Conservation (phyloP, 2,329 filamentous ascomycete genomes). For the Harringtonia lauricola region DNA sequence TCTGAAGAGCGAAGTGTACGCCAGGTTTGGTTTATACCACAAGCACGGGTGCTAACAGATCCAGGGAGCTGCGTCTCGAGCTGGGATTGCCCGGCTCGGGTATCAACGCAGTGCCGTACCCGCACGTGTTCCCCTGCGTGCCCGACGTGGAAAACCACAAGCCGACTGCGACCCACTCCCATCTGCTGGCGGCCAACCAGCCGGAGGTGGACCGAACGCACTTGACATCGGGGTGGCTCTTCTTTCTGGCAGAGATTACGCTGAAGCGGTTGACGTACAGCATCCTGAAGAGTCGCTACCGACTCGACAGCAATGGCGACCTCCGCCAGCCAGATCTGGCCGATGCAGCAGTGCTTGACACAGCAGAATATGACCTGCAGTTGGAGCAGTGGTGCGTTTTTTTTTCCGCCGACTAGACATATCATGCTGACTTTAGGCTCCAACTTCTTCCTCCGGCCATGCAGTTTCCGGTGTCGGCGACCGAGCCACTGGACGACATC, state of each 20-base stretch:
- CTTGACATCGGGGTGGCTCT: slow-evolving; percentile 6
- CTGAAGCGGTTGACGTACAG: slow-evolving; percentile 6
- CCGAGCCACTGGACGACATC: slow-evolving; percentile 1
- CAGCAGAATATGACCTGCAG: slow-evolving; percentile 2
- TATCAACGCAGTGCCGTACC: slow-evolving; percentile 5
- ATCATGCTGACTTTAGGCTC: neutral
- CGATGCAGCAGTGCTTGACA: neutral
- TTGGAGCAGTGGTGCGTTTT: slow-evolving; percentile 2
- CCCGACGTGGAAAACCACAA: slow-evolving; percentile 2
- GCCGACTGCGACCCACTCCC: neutral
- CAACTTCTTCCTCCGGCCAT: slow-evolving; percentile 4
- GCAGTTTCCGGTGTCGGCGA: slow-evolving; percentile 1
- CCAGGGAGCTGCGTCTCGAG: slow-evolving; percentile 5
- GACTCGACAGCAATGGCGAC: neutral
- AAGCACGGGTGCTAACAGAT: neutral
- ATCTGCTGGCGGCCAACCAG: neutral
- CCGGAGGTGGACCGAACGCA: slow-evolving; percentile 1
- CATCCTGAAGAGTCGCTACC: slow-evolving; percentile 4
- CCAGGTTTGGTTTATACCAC: neutral
- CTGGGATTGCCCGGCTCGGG: slow-evolving; percentile 6
- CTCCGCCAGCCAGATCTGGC: neutral
- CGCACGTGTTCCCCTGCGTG: slow-evolving; percentile 5
- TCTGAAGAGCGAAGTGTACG: slow-evolving; percentile 6
- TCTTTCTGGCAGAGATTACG: slow-evolving; percentile 7
- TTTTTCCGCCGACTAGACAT: neutral